Evolutionary conservation across 805 yeast genomes (phyloP), one percentile per base, ranked within the genome.

Genomic region (Metschnikowia matae): DNA sequence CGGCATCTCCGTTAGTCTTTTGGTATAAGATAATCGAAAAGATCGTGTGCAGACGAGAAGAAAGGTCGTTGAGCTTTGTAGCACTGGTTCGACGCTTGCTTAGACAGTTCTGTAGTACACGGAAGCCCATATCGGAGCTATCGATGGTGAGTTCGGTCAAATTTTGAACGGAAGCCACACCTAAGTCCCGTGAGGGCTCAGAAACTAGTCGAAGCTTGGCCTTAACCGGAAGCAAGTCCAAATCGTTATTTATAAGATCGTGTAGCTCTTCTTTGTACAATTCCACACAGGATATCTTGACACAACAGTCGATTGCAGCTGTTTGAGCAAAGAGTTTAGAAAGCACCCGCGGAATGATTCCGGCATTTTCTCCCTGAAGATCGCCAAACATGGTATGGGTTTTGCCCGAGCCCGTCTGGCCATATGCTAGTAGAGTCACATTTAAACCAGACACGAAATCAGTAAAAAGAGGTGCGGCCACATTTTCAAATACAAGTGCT

Each of bases 321-420:
- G 65, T 52, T 6, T 46, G 51, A 26, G 72, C 69, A 64, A 89
- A 89, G 5, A 88, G 67, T 42, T 71, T 68, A 36, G 64, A 59
- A 42, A 81, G 59, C 5, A 78, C 71, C 35, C 84, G 70, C 53
- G 62, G 80, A 32, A 83, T 77, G 45, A 85, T 85, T 6, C 95
- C 94, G 6, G 85, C 67, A 42, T 71, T 50, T 26, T 62, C 64
- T 6, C 57, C 60, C 11, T 46, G 46, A 31, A 59, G 48, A 36
- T 74, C 76, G 7, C 85, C 84, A 62, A 79, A 81, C 94, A 81
- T 81, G 1, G 85, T 79, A 62, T 82, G 83, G 0, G 96, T 89
- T 60, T 89, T 89, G 23, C 96, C 96, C 0, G 96, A 87, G 1
- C 96, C 94, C 0, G 96, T 89, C 77, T 89, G 95, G 20, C 85